phyloP scores from a whole-genome alignment of 2,329 filamentous ascomycete genomes.

The Leptographium lundbergii region DNA sequence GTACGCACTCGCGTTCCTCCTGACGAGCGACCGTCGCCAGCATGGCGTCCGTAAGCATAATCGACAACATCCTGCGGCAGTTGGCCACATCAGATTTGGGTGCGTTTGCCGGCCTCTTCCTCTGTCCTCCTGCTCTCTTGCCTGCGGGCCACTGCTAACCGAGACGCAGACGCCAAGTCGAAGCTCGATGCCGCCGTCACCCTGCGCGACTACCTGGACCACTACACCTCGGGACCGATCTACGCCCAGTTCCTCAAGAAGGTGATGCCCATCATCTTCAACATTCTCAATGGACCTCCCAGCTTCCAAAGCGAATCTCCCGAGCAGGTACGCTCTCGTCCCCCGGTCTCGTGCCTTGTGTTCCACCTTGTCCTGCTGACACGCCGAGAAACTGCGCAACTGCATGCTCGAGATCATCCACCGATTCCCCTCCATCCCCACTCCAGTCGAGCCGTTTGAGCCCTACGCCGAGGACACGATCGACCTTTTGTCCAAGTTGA shows the following conservation, averaged over 20 bases:
- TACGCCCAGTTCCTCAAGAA: conserved; percentile 76
- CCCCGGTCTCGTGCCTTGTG: neutral
- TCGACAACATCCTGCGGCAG: conserved; percentile 47
- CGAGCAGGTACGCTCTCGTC: conserved; percentile 56
- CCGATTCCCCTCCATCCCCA: conserved; percentile 60
- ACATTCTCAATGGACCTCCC: conserved; percentile 70
- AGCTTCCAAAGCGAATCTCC: conserved; percentile 83
- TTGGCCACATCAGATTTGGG: conserved; percentile 43
- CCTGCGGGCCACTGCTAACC: neutral
- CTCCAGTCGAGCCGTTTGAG: conserved; percentile 69
- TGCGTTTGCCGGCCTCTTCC: conserved; percentile 18
- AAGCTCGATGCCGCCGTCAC: conserved; percentile 75
- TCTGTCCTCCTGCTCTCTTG: neutral
- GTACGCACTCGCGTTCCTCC: conserved; percentile 2
- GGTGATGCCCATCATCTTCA: conserved; percentile 80
- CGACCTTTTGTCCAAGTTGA: conserved; percentile 77
- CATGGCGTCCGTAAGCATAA: conserved; percentile 49
- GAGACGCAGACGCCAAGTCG: conserved; percentile 55
- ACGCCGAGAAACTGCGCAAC: conserved; percentile 68
- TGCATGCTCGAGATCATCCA: conserved; percentile 92
- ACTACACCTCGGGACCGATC: conserved; percentile 61
- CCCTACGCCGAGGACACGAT: conserved; percentile 80
- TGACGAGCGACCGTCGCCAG: conserved; percentile 22
- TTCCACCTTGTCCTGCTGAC: neutral
- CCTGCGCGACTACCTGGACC: conserved; percentile 82